A percentile compares a stretch with the other conserved stretches of the same genome.
These are phyloP conservation scores for Saturnispora sekii DNA, from an alignment of 805 yeast genomes.

Conservation along the genomic window DNA sequence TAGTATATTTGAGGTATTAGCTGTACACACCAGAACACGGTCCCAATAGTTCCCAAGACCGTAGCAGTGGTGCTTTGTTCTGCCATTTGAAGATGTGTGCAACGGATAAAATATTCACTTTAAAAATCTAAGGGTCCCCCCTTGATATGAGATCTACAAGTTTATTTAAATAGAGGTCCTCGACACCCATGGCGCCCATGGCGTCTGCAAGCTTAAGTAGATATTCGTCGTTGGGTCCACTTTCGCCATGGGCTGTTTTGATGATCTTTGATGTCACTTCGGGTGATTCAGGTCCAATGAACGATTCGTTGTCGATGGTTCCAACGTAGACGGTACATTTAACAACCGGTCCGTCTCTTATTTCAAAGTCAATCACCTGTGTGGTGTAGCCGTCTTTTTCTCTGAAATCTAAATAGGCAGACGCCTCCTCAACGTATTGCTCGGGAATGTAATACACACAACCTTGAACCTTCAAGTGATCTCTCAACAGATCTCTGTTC, in stretches of 20 bases:
- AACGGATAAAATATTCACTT: neutral
- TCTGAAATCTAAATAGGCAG: constrained; percentile 63
- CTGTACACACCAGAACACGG: constrained; percentile 91
- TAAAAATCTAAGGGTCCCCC: neutral
- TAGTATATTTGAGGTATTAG: constrained; percentile 71
- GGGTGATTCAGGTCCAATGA: constrained; percentile 71
- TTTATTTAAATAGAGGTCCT: constrained; percentile 34
- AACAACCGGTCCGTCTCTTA: constrained; percentile 33
- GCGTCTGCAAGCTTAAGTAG: constrained; percentile 45
- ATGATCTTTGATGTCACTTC: constrained; percentile 54
- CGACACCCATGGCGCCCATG: constrained; percentile 31
- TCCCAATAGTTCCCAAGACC: constrained; percentile 79
- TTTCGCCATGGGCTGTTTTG: constrained; percentile 54
- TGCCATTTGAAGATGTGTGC: constrained; percentile 10
- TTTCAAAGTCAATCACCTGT: constrained; percentile 55
- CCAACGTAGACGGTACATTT: constrained; percentile 73
- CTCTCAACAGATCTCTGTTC: constrained; percentile 22
- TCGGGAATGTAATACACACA: constrained; percentile 76
- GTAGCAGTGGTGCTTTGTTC: constrained; percentile 43
- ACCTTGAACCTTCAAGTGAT: constrained; percentile 57
- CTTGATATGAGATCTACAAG: constrained; percentile 14
- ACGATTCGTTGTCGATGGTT: constrained; percentile 68
- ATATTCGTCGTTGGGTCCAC: constrained; percentile 75
- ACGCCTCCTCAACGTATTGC: constrained; percentile 48
- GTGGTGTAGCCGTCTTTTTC: constrained; percentile 85